phyloP scores from a whole-genome alignment of 1,284 basidiomycete genomes.

The Xerocomus nothofagi region DNA sequence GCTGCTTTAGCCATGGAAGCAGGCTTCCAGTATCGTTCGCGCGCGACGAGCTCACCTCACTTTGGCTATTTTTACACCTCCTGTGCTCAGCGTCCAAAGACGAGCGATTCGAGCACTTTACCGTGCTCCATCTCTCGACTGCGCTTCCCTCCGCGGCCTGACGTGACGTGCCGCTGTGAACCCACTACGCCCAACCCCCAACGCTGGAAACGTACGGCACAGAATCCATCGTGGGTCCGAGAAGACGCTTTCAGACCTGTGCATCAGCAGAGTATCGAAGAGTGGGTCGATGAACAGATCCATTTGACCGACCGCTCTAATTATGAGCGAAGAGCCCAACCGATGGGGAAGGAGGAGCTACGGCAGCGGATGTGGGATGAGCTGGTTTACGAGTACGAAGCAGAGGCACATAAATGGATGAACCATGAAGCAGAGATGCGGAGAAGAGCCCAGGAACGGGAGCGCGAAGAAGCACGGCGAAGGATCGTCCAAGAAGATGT shows the following conservation, averaged over 20 bases:
- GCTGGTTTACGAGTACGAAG: slow-evolving; percentile 47
- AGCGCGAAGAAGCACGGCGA: slow-evolving; percentile 41
- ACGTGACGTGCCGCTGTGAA: slow-evolving; percentile 25
- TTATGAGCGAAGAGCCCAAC: slow-evolving; percentile 23
- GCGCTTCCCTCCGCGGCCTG: slow-evolving; percentile 25
- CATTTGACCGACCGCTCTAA: slow-evolving; percentile 35
- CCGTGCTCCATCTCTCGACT: slow-evolving; percentile 21
- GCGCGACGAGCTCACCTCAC: slow-evolving; percentile 19
- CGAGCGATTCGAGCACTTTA: slow-evolving; percentile 16
- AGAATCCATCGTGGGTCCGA: slow-evolving; percentile 55
- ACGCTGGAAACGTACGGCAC: slow-evolving; percentile 45
- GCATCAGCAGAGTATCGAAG: slow-evolving; percentile 52
- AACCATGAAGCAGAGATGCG: slow-evolving; percentile 47
- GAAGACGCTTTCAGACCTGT: slow-evolving; percentile 48
- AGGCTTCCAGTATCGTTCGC: slow-evolving; percentile 32
- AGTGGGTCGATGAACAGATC: slow-evolving; percentile 59
- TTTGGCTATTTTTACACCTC: slow-evolving; percentile 19
- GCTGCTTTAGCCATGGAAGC: slow-evolving; percentile 27
- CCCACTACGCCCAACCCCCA: slow-evolving; percentile 20
- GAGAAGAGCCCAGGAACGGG: slow-evolving; percentile 42
- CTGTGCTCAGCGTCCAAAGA: slow-evolving; percentile 27
- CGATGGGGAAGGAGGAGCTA: slow-evolving; percentile 29
- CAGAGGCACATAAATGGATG: slow-evolving; percentile 54
- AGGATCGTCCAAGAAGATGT: slow-evolving; percentile 49
- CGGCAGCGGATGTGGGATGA: slow-evolving; percentile 50